phyloP scores from a whole-genome alignment of 2,329 filamentous ascomycete species.

The Hypoxylon sp. region DNA sequence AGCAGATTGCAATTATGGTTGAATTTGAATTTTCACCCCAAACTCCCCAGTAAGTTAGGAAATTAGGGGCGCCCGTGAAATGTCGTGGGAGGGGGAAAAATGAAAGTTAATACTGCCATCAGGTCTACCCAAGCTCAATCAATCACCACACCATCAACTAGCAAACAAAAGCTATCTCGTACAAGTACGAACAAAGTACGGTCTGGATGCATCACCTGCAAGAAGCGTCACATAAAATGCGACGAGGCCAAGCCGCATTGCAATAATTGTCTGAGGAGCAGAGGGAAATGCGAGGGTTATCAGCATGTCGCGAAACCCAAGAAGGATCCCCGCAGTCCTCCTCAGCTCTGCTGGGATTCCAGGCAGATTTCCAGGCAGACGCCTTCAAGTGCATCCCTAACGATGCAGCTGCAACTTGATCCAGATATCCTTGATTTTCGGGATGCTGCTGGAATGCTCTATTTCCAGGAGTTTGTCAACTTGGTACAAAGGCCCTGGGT shows the following conservation, averaged over 20 bases:
- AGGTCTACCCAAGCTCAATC: too few species aligned
- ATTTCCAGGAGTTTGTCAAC: constrained; percentile 47
- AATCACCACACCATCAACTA: too few species aligned
- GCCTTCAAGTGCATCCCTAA: constrained; percentile 10
- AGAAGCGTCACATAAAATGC: constrained; percentile 33
- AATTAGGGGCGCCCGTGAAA: too few species aligned
- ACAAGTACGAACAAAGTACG: constrained; percentile 27
- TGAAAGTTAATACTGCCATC: too few species aligned
- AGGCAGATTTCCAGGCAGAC: constrained; percentile 10
- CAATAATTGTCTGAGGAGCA: constrained; percentile 22
- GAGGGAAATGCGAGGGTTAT: constrained; percentile 25
- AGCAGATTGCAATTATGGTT: too few species aligned
- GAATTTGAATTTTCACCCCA: too few species aligned
- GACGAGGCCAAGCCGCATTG: constrained; percentile 30
- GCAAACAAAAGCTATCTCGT: constrained; percentile 23
- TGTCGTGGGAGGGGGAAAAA: too few species aligned
- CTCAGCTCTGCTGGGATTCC: constrained; percentile 42
- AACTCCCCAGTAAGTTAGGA: too few species aligned
- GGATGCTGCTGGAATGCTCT: constrained; percentile 28
- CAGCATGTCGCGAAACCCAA: neutral
- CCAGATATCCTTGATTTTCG: constrained; percentile 31
- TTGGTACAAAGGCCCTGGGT: constrained; percentile 45
- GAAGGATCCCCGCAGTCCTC: constrained; percentile 7
- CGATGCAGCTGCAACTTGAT: constrained; percentile 27
- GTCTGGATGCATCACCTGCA: constrained; percentile 33